Evolutionary conservation across 805 yeast genomes (phyloP).

Genomic region (Candida montana): DNA sequence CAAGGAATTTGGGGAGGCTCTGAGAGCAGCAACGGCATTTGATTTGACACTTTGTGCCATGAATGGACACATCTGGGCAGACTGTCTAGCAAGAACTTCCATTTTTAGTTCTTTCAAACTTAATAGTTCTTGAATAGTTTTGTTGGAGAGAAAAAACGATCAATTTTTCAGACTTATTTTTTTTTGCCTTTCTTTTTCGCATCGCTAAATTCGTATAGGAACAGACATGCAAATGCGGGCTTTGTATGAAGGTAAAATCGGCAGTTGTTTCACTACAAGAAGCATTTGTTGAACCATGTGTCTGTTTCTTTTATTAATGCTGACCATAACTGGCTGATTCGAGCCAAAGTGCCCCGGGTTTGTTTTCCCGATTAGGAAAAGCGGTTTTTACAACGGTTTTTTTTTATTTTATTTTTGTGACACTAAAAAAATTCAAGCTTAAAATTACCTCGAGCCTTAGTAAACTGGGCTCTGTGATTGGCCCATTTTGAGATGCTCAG

Average conservation of each 20-base stretch:
- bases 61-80: conserved; percentile 81
- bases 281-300: too few species aligned
- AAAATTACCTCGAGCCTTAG: neutral
- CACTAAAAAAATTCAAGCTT: neutral
- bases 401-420: neutral
- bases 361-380: neutral
- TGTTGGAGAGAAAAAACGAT: neutral
- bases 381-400: neutral
- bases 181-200: neutral
- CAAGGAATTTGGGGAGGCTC: conserved; percentile 29
- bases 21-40: conserved; percentile 38
- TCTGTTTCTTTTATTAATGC: too few species aligned
- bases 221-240: too few species aligned
- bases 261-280: too few species aligned
- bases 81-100: conserved; percentile 77
- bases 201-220: too few species aligned
- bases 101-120: conserved; percentile 29
- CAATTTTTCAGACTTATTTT: neutral
- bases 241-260: too few species aligned
- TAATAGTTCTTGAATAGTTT: too few species aligned
- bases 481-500: conserved; percentile 18
- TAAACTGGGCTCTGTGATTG: neutral
- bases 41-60: conserved; percentile 51
- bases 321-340: too few species aligned
- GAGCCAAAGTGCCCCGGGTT: neutral